Evolutionary conservation across 2,329 filamentous ascomycete genomes (phyloP).

Genomic region (Botrytis byssoidea): DNA sequence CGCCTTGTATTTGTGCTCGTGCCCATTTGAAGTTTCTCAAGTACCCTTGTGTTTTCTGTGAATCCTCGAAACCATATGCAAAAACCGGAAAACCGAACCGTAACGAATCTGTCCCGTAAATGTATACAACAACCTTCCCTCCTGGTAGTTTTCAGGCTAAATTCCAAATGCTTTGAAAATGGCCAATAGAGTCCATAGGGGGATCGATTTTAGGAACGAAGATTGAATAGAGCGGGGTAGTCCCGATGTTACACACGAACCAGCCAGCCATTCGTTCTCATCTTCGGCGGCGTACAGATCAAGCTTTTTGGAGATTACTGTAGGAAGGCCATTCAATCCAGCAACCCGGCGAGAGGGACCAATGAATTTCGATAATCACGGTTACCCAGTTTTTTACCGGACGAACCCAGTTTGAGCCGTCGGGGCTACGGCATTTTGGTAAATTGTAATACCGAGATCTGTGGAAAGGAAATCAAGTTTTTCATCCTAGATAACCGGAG

Average conservation of each 20-base stretch:
- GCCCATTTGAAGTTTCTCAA: not conserved
- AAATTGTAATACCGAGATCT: constrained; percentile 11
- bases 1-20: not conserved
- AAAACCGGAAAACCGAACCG: not conserved
- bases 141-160: not conserved
- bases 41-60: not conserved
- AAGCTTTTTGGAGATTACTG: constrained; percentile 14
- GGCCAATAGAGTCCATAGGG: not conserved
- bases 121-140: not conserved
- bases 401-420: not conserved
- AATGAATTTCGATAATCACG: constrained; percentile 6
- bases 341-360: constrained; percentile 21
- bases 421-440: constrained; percentile 5
- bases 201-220: not conserved
- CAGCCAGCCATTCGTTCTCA: constrained; percentile 13
- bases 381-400: not conserved
- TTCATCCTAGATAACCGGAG: not conserved
- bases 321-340: constrained; percentile 18
- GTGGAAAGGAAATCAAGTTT: constrained; percentile 1
- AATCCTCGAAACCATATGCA: not conserved
- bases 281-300: constrained; percentile 13
- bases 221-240: constrained; percentile 6
- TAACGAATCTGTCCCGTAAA: not conserved
- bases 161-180: not conserved
- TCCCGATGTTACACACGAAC: constrained; percentile 4